Evolutionary conservation across 371 early-diverging fungal genomes (phyloP), one percentile per base, ranked within the genome.

Genomic region (Mucor circinelloides): DNA sequence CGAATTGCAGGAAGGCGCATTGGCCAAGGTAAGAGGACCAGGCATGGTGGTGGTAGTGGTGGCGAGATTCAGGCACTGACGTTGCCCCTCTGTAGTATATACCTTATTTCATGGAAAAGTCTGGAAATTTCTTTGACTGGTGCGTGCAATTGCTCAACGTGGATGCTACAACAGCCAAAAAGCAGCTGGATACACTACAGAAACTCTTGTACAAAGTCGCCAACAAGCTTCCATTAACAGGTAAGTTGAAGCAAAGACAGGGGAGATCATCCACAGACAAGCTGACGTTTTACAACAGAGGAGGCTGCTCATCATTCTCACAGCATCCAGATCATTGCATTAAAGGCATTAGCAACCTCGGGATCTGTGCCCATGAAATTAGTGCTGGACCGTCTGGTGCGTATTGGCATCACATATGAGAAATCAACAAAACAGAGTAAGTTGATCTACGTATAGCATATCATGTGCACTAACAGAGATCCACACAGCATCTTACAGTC

Each of bases 101-200:
- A 30, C 75, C 81, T 19, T 59, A 72, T 9, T 66, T 83, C 23
- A 48, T 83, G 59, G 71, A 75, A 12, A 67, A 59, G 40, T 27
- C 73, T 15, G 84, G 84, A 5, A 81, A 72, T 40, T 73, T 74
- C 44, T 30, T 78, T 27, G 81, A 83, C 30, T 83, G 84, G 81
- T 75, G 77, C 27, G 34, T 58, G 6, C 78, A 75, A 21, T 46
- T 83, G 3, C 32, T 54, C 9, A 55, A 46, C 0, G 32, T 76
- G 21, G 81, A 83, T 59, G 19, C 42, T 13, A 25, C 21, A 4
- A 60, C 58, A 27, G 81, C 81, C 0, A 65, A 60, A 42, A 71
- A 73, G 42, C 80, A 83, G 31, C 67, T 78, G 12, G 80, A 79
- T 32, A 52, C 63, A n/a, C 19, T 81, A 15, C 65, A 79, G 9